These are phyloP conservation scores for Fennellomyces sp. DNA, from an alignment of 371 early-diverging fungal species.

Conservation along the genomic window DNA sequence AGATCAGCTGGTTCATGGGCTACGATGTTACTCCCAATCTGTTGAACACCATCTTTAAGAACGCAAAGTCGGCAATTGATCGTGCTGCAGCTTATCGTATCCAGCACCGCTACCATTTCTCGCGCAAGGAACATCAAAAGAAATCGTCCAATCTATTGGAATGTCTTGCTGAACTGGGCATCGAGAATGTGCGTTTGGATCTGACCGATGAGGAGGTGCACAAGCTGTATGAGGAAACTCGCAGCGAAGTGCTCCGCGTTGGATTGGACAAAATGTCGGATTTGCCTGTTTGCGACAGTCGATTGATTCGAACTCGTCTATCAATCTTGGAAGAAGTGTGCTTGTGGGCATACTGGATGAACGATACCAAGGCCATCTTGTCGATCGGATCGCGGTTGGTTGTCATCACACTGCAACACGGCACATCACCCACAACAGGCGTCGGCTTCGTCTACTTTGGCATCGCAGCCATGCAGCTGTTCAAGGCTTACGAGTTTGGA, in stretches of 20 bases:
- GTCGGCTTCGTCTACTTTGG: constrained; percentile 52
- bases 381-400: constrained; percentile 33
- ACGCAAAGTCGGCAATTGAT: constrained; percentile 45
- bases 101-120: constrained; percentile 43
- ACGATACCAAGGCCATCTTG: constrained; percentile 34
- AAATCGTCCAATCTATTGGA: constrained; percentile 34
- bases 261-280: constrained; percentile 36
- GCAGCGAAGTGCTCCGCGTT: constrained; percentile 29
- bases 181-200: constrained; percentile 29
- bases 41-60: constrained; percentile 28
- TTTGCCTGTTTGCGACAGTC: constrained; percentile 39
- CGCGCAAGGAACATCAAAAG: constrained; percentile 29
- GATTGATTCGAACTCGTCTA: constrained; percentile 40
- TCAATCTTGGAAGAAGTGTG: constrained; percentile 48
- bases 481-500: constrained; percentile 45
- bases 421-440: constrained; percentile 45
- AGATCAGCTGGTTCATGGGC: constrained; percentile 47
- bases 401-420: constrained; percentile 36
- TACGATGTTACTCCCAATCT: constrained; percentile 27
- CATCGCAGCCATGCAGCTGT: constrained; percentile 41
- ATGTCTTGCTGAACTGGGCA: constrained; percentile 46
- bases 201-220: constrained; percentile 23
- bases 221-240: constrained; percentile 29
- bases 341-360: constrained; percentile 46
- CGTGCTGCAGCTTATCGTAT: constrained; percentile 49